These are phyloP conservation scores for Gaeumannomyces tritici DNA, from an alignment of 2,329 filamentous ascomycete species.

Conservation along the genomic window DNA sequence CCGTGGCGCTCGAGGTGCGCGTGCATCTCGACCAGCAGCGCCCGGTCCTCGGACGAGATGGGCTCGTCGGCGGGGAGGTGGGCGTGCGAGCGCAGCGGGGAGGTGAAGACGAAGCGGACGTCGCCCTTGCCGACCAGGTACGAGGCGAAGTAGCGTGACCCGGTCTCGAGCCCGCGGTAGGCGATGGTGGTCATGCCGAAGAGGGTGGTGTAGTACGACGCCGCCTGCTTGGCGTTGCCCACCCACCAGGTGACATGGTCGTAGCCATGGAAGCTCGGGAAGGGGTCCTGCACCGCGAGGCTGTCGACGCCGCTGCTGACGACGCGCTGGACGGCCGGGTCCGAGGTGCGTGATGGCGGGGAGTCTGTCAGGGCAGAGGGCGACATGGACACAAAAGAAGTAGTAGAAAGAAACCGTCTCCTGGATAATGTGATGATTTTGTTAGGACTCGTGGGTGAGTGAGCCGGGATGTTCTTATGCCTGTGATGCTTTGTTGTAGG, in stretches of 20 bases:
- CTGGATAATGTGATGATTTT: background rate
- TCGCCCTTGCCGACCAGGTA: constrained; percentile 72
- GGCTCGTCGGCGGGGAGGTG: constrained; percentile 48
- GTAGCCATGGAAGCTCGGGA: constrained; percentile 65
- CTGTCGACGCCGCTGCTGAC: constrained; percentile 47
- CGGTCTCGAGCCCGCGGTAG: constrained; percentile 82
- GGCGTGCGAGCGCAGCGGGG: constrained; percentile 57
- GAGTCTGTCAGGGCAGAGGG: constrained; percentile 45
- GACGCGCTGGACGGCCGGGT: constrained; percentile 38
- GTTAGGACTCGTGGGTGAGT: background rate
- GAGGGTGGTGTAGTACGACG: constrained; percentile 76
- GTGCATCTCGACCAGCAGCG: constrained; percentile 65
- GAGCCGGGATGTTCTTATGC: too few species aligned
- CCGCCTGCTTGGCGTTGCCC: constrained; percentile 92
- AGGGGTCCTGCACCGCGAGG: constrained; percentile 40
- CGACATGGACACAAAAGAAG: constrained; percentile 38
- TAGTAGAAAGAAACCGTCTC: too few species aligned
- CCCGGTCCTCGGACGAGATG: constrained; percentile 53
- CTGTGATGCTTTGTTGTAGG: background rate
- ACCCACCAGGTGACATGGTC: constrained; percentile 96
- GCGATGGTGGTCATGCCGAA: constrained; percentile 80
- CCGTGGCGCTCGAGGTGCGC: constrained; percentile 78
- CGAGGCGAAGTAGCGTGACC: constrained; percentile 69
- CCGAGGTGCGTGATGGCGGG: constrained; percentile 28
- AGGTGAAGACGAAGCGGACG: constrained; percentile 77